Evolutionary conservation across 1,139 yeast genomes (phyloP).

Genomic region (Yamadazyma epiphylla): DNA sequence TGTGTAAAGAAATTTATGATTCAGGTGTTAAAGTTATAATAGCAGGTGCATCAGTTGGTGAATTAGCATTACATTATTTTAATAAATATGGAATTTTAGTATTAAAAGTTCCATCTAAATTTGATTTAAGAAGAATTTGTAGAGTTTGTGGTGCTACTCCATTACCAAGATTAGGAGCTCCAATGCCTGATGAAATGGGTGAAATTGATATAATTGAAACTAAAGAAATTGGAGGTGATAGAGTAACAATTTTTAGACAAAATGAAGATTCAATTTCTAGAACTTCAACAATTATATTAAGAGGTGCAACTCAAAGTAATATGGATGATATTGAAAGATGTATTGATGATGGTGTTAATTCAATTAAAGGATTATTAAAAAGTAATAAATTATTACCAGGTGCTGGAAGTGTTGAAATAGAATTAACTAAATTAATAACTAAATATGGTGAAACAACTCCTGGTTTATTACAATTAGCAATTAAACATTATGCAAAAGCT

Average conservation of each 20-base stretch:
- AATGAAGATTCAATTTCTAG: conserved; percentile 56
- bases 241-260: conserved; percentile 93
- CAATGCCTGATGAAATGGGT: conserved; percentile 94
- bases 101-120: conserved; percentile 87
- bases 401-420: conserved; percentile 96
- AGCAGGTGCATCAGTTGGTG: conserved; percentile 93
- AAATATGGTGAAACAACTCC: conserved; percentile 91
- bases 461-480: conserved; percentile 88
- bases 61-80: conserved; percentile 86
- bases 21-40: conserved; percentile 84
- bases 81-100: conserved; percentile 83
- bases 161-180: conserved; percentile 90
- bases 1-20: conserved; percentile 78
- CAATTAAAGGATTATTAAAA: conserved; percentile 83
- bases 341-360: conserved; percentile 93
- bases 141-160: conserved; percentile 99
- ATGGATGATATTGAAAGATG: conserved; percentile 96
- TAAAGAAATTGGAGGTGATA: conserved; percentile 93
- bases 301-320: conserved; percentile 97
- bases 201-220: conserved; percentile 84
- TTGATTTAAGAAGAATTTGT: conserved; percentile 88
- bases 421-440: conserved; percentile 73
- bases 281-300: conserved; percentile 86
- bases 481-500: conserved; percentile 90
- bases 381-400: conserved; percentile 85